Conservation (phyloP, 1,139 yeast genomes). For the Schizosaccharomyces versatilis region DNA sequence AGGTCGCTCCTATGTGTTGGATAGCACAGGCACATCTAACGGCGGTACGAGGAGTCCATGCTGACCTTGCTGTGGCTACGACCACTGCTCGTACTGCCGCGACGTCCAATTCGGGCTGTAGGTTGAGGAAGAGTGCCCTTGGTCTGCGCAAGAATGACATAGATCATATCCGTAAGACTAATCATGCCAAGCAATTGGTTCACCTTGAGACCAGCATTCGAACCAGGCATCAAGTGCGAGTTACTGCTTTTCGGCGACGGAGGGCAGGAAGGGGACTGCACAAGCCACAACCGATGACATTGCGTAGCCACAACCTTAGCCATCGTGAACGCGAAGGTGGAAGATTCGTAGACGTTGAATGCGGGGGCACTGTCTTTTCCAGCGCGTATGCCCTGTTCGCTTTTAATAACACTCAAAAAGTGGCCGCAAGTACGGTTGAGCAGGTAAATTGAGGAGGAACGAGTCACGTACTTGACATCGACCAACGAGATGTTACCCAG, state of each 20-base stretch:
- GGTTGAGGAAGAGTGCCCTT: not conserved
- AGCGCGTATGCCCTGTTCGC: conserved; percentile 73
- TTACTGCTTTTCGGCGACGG: conserved; percentile 11
- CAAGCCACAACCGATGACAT: conserved; percentile 36
- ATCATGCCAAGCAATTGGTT: not conserved
- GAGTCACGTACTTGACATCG: conserved; percentile 61
- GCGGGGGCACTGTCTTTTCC: conserved; percentile 94
- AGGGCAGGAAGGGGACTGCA: conserved; percentile 12
- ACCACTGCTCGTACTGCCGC: conserved; percentile 1
- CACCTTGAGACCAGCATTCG: conserved; percentile 1
- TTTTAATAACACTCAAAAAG: conserved; percentile 65
- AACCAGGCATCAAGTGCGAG: conserved; percentile 10
- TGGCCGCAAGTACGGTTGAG: conserved; percentile 66
- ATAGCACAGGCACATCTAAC: not conserved
- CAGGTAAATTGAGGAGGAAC: conserved; percentile 58
- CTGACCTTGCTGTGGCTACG: conserved; percentile 2
- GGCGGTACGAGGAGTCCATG: not conserved
- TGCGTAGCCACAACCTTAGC: conserved; percentile 90
- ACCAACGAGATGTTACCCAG: conserved; percentile 85
- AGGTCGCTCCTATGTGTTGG: not conserved
- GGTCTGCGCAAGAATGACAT: not conserved
- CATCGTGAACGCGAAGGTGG: conserved; percentile 67
- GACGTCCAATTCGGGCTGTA: not conserved
- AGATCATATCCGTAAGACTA: not conserved
- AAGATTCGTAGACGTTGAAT: conserved; percentile 63